Conservation (phyloP, 2,329 filamentous ascomycete genomes). For the Cercospora zeina region DNA sequence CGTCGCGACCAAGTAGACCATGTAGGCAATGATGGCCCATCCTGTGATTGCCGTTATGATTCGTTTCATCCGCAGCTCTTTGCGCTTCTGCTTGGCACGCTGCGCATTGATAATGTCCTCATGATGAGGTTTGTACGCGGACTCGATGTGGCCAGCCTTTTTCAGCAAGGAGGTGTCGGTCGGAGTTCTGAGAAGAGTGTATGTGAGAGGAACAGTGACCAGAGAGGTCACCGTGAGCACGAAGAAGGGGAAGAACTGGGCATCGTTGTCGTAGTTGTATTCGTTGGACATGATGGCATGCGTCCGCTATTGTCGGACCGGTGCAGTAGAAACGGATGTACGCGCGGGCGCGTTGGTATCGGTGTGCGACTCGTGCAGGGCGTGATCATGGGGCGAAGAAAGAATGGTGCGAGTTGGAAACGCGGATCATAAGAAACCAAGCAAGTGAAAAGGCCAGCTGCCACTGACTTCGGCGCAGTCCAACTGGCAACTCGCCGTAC, state of each 20-base stretch:
- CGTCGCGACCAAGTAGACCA: conserved; percentile 85
- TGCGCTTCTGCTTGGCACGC: conserved; percentile 82
- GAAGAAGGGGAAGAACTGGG: conserved; percentile 99
- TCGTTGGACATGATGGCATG: conserved; percentile 75
- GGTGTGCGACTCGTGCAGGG: conserved; percentile 2
- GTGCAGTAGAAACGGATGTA: neutral
- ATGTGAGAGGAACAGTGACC: conserved; percentile 86
- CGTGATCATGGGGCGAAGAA: conserved; percentile 3
- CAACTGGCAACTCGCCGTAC: conserved; percentile 6
- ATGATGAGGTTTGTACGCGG: conserved; percentile 78
- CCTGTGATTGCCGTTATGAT: conserved; percentile 72
- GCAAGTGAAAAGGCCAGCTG: conserved; percentile 7
- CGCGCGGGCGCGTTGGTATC: conserved; percentile 4
- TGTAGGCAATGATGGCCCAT: conserved; percentile 81
- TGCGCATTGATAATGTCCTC: conserved; percentile 78
- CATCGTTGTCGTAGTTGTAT: conserved; percentile 98
- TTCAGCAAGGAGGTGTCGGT: conserved; percentile 70
- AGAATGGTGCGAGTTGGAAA: neutral
- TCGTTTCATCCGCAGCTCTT: conserved; percentile 85
- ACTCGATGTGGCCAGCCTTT: conserved; percentile 78
- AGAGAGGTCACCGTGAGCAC: conserved; percentile 86
- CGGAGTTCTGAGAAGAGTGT: conserved; percentile 75
- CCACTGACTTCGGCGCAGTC: conserved; percentile 1
- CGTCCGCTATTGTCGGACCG: conserved; percentile 12
- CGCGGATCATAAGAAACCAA: neutral